Conservation (phyloP, 495 filamentous ascomycete genomes). For the Collariella sp. region DNA sequence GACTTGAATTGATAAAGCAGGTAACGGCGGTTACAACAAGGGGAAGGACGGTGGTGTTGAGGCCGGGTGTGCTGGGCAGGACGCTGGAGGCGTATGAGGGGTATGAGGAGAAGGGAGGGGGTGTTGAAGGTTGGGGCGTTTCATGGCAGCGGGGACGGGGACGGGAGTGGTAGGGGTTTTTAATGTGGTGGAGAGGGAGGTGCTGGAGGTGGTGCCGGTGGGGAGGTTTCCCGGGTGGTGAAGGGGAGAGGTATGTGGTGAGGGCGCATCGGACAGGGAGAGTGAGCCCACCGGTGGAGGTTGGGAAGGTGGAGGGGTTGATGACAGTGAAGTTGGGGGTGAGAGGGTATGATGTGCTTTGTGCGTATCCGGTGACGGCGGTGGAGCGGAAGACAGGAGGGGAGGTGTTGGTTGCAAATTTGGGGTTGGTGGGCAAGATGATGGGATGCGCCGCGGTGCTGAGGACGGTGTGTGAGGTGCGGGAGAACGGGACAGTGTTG, state of each 20-base stretch:
- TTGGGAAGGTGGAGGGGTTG: slow-evolving; percentile 30
- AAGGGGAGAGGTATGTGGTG: slow-evolving; percentile 52
- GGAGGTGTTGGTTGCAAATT: slow-evolving; percentile 47
- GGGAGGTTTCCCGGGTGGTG: slow-evolving; percentile 63
- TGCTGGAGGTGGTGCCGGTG: slow-evolving; percentile 61
- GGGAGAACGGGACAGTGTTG: slow-evolving; percentile 51
- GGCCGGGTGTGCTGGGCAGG: slow-evolving; percentile 62
- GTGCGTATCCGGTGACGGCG: slow-evolving; percentile 54
- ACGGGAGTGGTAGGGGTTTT: slow-evolving; percentile 76
- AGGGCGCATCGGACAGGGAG: slow-evolving; percentile 62
- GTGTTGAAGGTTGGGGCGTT: slow-evolving; percentile 76
- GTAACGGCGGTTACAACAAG: slow-evolving; percentile 61
- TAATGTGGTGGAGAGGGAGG: slow-evolving; percentile 52
- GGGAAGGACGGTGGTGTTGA: slow-evolving; percentile 65
- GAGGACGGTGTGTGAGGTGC: slow-evolving; percentile 45
- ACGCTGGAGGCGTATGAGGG: slow-evolving; percentile 61
- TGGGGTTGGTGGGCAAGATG: slow-evolving; percentile 85
- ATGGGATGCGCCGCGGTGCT: slow-evolving; percentile 74
- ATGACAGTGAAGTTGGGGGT: slow-evolving; percentile 53
- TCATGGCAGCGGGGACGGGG: slow-evolving; percentile 51
- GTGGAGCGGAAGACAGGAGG: slow-evolving; percentile 42
- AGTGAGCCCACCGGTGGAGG: slow-evolving; percentile 44
- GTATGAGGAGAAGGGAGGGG: slow-evolving; percentile 50
- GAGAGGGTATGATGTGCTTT: slow-evolving; percentile 74
- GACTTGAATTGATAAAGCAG: slow-evolving; percentile 62